These are phyloP conservation scores for Colletotrichum higginsianum DNA, from an alignment of 2,329 filamentous ascomycete species.

Conservation along the genomic window DNA sequence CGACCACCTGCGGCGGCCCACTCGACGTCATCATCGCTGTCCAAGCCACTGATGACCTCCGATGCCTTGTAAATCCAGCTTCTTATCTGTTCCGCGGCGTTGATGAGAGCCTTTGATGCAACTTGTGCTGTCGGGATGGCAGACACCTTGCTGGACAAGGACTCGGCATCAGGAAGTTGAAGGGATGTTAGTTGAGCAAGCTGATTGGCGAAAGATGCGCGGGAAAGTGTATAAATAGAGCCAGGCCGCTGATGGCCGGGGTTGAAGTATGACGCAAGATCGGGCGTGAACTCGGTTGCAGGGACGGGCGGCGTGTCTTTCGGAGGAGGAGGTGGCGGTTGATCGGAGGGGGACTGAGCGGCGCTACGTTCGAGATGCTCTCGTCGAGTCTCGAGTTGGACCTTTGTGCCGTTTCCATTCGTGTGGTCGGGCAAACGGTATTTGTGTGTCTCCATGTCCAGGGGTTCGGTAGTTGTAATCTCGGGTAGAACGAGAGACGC, in stretches of 20 bases:
- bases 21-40: conserved; percentile 97
- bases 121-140: conserved; percentile 87
- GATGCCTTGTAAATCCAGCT: conserved; percentile 95
- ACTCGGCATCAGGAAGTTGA: conserved; percentile 87
- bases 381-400: conserved; percentile 69
- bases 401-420: conserved; percentile 78
- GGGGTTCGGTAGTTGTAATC: conserved; percentile 64
- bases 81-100: conserved; percentile 91
- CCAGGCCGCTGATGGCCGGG: conserved; percentile 78
- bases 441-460: conserved; percentile 81
- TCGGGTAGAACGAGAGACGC: conserved; percentile 59
- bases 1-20: conserved; percentile 93
- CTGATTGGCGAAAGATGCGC: conserved; percentile 93
- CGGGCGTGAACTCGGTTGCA: conserved; percentile 62
- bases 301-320: conserved; percentile 64
- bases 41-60: conserved; percentile 88
- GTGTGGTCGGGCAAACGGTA: conserved; percentile 80
- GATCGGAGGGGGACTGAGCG: conserved; percentile 56
- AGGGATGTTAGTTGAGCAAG: conserved; percentile 93
- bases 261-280: conserved; percentile 76
- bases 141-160: conserved; percentile 85
- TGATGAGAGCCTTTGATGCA: conserved; percentile 87
- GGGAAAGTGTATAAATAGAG: conserved; percentile 94
- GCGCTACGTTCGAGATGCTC: conserved; percentile 70
- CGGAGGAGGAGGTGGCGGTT: conserved; percentile 58